Conservation (phyloP, 345 rosid species). For the Eucalyptus camaldulensis region DNA sequence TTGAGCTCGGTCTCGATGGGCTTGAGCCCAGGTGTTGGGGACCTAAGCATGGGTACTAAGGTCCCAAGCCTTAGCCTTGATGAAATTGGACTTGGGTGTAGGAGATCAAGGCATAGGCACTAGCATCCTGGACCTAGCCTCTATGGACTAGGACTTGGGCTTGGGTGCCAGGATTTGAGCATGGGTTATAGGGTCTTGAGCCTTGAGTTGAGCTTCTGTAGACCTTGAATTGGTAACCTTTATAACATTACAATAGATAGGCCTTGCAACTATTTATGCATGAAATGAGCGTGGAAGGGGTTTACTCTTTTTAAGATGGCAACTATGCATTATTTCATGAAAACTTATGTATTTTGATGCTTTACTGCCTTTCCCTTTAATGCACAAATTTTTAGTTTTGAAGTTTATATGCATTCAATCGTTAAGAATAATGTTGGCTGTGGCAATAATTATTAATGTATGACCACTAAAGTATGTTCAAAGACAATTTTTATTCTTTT, state of each 20-base stretch:
- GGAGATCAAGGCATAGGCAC: accelerated
- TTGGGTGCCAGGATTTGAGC: accelerated
- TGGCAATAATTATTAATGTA: neutral
- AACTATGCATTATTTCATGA: no score
- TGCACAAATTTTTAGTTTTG: neutral
- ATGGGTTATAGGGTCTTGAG: accelerated
- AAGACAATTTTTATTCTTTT: neutral
- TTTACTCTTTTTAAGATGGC: neutral
- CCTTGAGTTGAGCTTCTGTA: accelerated
- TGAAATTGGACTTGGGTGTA: accelerated
- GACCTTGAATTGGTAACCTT: neutral
- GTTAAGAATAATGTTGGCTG: neutral
- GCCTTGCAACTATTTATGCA: neutral
- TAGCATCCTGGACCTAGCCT: accelerated
- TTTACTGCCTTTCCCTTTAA: neutral
- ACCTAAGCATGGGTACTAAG: no score
- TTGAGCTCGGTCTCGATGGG: no score
- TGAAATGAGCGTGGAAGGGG: neutral
- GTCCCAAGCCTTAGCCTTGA: accelerated
- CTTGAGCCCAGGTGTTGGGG: accelerated
- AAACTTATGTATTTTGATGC: no score
- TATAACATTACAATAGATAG: neutral
- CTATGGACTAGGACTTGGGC: accelerated
- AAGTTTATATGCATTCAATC: neutral
- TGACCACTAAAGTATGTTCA: neutral